These are phyloP conservation scores for Cucurbita ficifolia DNA, from an alignment of 306 rosid genomes.

Conservation along the genomic window DNA sequence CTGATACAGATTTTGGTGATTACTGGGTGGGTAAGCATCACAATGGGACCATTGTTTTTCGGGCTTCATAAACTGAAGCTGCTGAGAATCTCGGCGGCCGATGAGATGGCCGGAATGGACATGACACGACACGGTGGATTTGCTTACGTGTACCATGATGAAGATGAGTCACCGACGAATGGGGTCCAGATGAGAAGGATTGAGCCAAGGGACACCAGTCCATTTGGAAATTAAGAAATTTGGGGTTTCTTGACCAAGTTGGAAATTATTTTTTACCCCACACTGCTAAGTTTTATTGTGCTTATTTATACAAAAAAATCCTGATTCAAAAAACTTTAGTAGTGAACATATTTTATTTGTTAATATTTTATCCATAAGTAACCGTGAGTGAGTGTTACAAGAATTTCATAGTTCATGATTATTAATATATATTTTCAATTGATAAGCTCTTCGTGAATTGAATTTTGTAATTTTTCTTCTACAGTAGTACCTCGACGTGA, in stretches of 20 bases:
- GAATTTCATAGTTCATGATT: too few species aligned
- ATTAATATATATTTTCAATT: too few species aligned
- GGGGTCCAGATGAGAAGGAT: neutral
- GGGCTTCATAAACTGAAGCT: neutral
- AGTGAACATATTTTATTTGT: too few species aligned
- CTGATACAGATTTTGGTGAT: constrained; percentile 3
- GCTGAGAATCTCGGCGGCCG: neutral
- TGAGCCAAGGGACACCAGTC: neutral
- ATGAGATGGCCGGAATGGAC: constrained; percentile 10
- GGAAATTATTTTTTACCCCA: neutral
- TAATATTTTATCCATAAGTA: too few species aligned
- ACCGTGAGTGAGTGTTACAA: too few species aligned
- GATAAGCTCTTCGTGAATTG: too few species aligned
- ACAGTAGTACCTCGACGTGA: too few species aligned
- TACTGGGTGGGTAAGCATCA: neutral
- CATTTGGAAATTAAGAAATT: neutral
- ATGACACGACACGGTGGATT: constrained; percentile 6
- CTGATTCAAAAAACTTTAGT: too few species aligned
- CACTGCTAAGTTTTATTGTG: too few species aligned
- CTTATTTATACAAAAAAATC: too few species aligned
- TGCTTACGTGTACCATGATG: constrained; percentile 9
- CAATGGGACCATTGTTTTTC: constrained; percentile 2
- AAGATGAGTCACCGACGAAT: neutral
- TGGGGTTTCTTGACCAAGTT: neutral
- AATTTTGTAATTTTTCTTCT: too few species aligned